These are phyloP conservation scores for Aspergillus niger DNA, from an alignment of 2,329 filamentous ascomycete genomes.

Conservation along the genomic window DNA sequence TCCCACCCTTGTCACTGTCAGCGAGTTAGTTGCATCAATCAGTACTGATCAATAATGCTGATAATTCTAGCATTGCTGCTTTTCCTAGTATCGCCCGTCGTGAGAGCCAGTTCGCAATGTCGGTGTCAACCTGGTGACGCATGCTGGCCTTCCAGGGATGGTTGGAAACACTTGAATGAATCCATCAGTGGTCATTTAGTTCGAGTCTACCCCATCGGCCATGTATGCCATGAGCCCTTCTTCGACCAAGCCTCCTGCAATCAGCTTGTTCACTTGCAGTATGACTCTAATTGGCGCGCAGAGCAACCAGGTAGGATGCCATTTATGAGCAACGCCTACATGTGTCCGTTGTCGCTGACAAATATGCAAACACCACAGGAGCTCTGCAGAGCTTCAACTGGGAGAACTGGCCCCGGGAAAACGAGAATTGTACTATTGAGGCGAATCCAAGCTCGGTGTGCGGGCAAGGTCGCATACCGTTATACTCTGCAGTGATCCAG, in stretches of 20 bases:
- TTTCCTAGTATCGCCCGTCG: not conserved
- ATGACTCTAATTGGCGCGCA: constrained; percentile 39
- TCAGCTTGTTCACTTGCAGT: not conserved
- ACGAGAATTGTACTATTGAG: constrained; percentile 42
- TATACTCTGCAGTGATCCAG: constrained; percentile 40
- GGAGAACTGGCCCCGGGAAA: constrained; percentile 40
- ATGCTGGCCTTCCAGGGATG: constrained; percentile 42
- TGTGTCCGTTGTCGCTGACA: not conserved
- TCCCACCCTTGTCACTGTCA: not conserved
- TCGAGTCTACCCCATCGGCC: constrained; percentile 34
- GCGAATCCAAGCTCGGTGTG: constrained; percentile 27
- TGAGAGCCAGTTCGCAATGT: constrained; percentile 9
- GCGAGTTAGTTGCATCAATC: not conserved
- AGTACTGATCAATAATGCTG: not conserved
- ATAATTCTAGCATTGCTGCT: not conserved
- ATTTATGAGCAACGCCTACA: not conserved
- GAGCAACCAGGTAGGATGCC: constrained; percentile 30
- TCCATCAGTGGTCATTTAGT: constrained; percentile 42
- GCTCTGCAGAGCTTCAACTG: constrained; percentile 44
- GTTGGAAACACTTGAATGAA: constrained; percentile 42
- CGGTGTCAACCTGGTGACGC: constrained; percentile 31
- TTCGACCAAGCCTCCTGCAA: constrained; percentile 21
- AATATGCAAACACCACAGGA: not conserved
- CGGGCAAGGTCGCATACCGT: constrained; percentile 39
- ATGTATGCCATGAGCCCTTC: constrained; percentile 31